Conservation (phyloP, 1,284 basidiomycete species). For the Puccinia triticina region DNA sequence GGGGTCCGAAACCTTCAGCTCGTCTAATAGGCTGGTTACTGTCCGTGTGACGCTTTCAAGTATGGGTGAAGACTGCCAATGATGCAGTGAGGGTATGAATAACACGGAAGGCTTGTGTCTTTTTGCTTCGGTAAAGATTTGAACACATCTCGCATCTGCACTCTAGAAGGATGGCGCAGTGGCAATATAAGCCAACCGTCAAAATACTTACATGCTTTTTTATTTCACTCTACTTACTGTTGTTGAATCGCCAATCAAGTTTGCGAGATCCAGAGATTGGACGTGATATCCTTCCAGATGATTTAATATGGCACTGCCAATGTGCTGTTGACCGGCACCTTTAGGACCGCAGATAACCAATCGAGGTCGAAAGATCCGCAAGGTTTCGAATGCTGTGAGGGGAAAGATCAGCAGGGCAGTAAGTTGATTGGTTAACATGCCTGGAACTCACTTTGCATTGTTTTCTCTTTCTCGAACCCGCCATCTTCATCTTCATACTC, state of each 20-base stretch:
- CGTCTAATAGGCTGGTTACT: constrained; percentile 85
- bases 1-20: constrained; percentile 85
- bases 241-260: constrained; percentile 84
- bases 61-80: constrained; percentile 79
- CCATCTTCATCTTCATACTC: constrained; percentile 71
- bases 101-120: constrained; percentile 94
- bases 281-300: constrained; percentile 94
- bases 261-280: constrained; percentile 87
- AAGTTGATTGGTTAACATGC: background rate
- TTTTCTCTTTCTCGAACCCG: constrained; percentile 65
- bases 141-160: constrained; percentile 86
- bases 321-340: constrained; percentile 87
- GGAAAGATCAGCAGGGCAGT: background rate
- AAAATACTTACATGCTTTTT: background rate
- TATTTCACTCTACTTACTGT: constrained; percentile 65
- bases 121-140: constrained; percentile 96
- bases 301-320: constrained; percentile 88
- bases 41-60: constrained; percentile 82
- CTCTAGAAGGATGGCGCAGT: constrained; percentile 66
- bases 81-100: constrained; percentile 84
- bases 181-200: background rate
- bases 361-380: constrained; percentile 87
- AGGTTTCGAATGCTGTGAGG: constrained; percentile 78
- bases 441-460: constrained; percentile 73
- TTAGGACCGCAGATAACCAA: constrained; percentile 77